These are phyloP conservation scores for Pelargonium citronellum DNA, from an alignment of 441 rosid genomes.

Conservation along the genomic window DNA sequence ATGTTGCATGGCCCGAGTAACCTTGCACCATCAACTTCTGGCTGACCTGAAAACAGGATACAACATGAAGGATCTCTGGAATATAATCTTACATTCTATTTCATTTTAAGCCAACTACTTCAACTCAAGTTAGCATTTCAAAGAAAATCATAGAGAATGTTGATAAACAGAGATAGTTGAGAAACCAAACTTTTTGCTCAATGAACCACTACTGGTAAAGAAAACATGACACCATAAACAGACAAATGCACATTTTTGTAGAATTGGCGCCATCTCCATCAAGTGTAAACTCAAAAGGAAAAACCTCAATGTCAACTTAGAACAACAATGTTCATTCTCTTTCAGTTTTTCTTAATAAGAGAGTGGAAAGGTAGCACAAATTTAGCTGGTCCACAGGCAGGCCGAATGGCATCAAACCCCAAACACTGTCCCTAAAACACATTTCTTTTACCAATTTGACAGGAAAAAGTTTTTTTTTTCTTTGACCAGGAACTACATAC, in stretches of 20 bases:
- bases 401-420: background rate
- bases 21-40: conserved; percentile 98
- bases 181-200: background rate
- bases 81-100: background rate
- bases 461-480: background rate
- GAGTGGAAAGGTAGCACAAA: background rate
- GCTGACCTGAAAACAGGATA: conserved; percentile 52
- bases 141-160: background rate
- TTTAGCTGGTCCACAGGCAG: background rate
- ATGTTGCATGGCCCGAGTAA: conserved; percentile 75
- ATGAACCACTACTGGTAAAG: background rate
- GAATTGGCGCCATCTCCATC: background rate
- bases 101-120: background rate
- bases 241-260: background rate
- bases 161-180: background rate
- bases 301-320: background rate
- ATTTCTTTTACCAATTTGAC: background rate
- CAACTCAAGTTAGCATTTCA: background rate
- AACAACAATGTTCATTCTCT: background rate
- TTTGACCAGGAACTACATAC: conserved; percentile 35
- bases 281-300: background rate
- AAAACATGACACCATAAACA: background rate
- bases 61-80: conserved; percentile 18
- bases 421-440: background rate
- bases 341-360: background rate